phyloP scores from a whole-genome alignment of 352 stramenopile genomes.

The Globisporangium alternatum region DNA sequence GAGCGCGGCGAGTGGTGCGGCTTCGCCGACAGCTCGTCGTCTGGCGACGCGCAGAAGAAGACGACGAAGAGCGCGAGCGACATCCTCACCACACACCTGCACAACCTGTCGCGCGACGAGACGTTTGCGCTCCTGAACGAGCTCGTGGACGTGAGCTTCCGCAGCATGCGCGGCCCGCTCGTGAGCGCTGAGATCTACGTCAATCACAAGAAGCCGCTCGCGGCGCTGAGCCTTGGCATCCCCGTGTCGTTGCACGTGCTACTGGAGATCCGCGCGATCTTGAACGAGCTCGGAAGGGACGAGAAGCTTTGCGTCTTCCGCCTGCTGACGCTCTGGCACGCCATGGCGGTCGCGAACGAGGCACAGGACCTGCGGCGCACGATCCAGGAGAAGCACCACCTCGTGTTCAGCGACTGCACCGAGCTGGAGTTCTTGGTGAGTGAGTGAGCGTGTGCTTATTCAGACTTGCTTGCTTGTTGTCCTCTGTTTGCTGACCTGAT shows the following conservation, averaged over 20 bases:
- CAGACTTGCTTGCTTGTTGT: neutral
- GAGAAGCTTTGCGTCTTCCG: constrained; percentile 53
- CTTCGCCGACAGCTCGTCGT: constrained; percentile 24
- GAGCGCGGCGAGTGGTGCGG: constrained; percentile 68
- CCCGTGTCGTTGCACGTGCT: constrained; percentile 42
- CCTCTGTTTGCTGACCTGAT: neutral
- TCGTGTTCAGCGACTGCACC: constrained; percentile 57
- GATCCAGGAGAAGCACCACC: constrained; percentile 49
- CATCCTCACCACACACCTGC: constrained; percentile 17
- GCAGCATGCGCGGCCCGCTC: constrained; percentile 56
- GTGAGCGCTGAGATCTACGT: constrained; percentile 44
- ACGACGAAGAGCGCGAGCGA: constrained; percentile 17
- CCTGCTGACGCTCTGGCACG: constrained; percentile 52
- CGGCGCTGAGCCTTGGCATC: constrained; percentile 29
- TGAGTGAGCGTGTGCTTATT: neutral
- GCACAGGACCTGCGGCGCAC: constrained; percentile 35
- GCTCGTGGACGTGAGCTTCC: constrained; percentile 66
- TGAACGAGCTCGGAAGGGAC: constrained; percentile 43
- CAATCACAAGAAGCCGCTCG: constrained; percentile 38
- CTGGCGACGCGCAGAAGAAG: constrained; percentile 3
- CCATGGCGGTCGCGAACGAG: constrained; percentile 38
- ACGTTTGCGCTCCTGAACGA: constrained; percentile 47
- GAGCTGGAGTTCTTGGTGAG: constrained; percentile 65
- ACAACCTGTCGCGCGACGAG: constrained; percentile 22
- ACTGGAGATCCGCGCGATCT: constrained; percentile 37